A percentile compares a stretch with the other conserved stretches of the same genome.
Conservation (phyloP, 805 yeast genomes). For the Hermanozyma aechmeae region DNA sequence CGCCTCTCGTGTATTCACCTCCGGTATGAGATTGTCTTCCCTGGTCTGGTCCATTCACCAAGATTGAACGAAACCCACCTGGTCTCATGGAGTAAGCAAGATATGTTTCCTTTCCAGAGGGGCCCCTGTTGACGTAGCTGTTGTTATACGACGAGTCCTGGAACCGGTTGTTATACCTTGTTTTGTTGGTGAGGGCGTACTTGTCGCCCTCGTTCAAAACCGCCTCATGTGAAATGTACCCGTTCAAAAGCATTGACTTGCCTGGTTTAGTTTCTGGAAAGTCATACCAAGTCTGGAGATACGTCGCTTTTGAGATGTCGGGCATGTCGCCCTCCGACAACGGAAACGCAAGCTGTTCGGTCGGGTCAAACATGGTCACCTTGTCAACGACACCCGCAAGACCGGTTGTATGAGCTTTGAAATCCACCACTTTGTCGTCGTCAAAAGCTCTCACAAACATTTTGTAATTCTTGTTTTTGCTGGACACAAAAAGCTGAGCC, state of each 20-base stretch:
- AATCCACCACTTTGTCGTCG: conserved; percentile 26
- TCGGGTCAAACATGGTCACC: conserved; percentile 24
- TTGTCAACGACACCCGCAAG: conserved; percentile 48
- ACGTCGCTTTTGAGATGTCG: conserved; percentile 30
- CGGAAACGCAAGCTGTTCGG: conserved; percentile 33
- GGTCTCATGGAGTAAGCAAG: conserved; percentile 23
- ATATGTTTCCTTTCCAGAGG: conserved; percentile 24
- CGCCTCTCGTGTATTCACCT: no score
- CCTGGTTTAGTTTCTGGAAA: conserved; percentile 54
- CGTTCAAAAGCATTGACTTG: conserved; percentile 79
- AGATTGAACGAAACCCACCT: conserved; percentile 29
- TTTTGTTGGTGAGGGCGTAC: conserved; percentile 47
- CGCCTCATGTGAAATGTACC: conserved; percentile 54
- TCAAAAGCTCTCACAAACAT: conserved; percentile 24
- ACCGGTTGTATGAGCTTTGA: conserved; percentile 44
- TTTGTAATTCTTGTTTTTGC: conserved; percentile 43
- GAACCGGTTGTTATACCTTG: conserved; percentile 7
- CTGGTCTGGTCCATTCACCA: conserved; percentile 1
- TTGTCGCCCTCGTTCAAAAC: conserved; percentile 63
- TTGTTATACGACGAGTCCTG: conserved; percentile 8
- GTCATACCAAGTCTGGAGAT: conserved; percentile 39
- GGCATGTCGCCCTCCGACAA: conserved; percentile 39
- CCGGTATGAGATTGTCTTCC: no score
- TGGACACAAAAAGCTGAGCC: conserved; percentile 63
- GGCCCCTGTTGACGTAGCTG: conserved; percentile 33